These are phyloP conservation scores for Aspergillus ochraceoroseus DNA, from an alignment of 2,329 filamentous ascomycete genomes.

Conservation along the genomic window DNA sequence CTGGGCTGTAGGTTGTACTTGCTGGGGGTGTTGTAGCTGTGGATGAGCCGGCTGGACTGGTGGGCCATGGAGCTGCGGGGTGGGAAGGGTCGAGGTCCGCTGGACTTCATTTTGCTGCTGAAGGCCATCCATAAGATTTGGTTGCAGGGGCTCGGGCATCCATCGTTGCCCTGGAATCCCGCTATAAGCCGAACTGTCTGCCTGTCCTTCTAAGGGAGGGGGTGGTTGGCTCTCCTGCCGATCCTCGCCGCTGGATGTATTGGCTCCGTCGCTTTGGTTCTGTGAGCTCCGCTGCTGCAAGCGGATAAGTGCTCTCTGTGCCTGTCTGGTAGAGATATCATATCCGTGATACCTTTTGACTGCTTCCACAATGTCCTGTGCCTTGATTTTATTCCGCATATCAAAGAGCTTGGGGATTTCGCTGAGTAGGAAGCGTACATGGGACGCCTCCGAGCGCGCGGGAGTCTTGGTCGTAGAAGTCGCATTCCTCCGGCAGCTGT, in stretches of 20 bases:
- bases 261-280: conserved; percentile 22
- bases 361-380: conserved; percentile 39
- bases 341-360: conserved; percentile 42
- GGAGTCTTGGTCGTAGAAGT: conserved; percentile 30
- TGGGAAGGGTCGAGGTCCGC: conserved; percentile 19
- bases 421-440: conserved; percentile 37
- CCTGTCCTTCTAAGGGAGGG: conserved; percentile 25
- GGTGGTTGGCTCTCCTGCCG: conserved; percentile 26
- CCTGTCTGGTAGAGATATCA: conserved; percentile 39
- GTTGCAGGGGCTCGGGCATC: conserved; percentile 30
- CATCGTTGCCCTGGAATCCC: conserved; percentile 32
- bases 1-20: conserved; percentile 16
- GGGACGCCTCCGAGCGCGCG: conserved; percentile 40
- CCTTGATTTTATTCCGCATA: conserved; percentile 35
- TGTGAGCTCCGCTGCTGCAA: conserved; percentile 31
- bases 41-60: conserved; percentile 17
- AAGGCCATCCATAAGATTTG: conserved; percentile 28
- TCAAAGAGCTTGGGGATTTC: conserved; percentile 42
- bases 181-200: conserved; percentile 26
- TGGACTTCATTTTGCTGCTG: conserved; percentile 19
- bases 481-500: conserved; percentile 34
- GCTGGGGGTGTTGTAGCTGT: conserved; percentile 15
- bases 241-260: conserved; percentile 25
- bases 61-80: conserved; percentile 21
- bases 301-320: conserved; percentile 37